phyloP scores from a whole-genome alignment of 2,329 filamentous ascomycete species.

The Paecilomyces fulvus region DNA sequence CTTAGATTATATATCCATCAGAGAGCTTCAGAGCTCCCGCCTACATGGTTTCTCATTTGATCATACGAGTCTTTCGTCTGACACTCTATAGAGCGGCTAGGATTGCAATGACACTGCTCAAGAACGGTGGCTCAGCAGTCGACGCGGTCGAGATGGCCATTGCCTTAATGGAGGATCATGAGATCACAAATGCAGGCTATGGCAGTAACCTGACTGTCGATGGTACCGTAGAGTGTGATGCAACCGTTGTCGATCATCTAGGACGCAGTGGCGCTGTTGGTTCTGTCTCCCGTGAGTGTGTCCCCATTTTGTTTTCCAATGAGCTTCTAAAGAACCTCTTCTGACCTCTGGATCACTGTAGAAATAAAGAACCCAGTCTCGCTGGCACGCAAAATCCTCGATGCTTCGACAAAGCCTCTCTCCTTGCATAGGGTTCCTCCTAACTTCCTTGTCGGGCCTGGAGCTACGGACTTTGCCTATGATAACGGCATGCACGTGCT shows the following conservation, averaged over 20 bases:
- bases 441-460: conserved; percentile 79
- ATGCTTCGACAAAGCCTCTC: conserved; percentile 66
- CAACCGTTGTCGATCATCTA: conserved; percentile 81
- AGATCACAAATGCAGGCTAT: conserved; percentile 94
- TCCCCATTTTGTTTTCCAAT: background rate
- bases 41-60: conserved; percentile 4
- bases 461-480: conserved; percentile 77
- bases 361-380: conserved; percentile 90
- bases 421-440: conserved; percentile 83
- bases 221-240: conserved; percentile 88
- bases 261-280: conserved; percentile 91
- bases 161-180: conserved; percentile 78
- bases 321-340: conserved; percentile 12
- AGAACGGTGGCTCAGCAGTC: conserved; percentile 67
- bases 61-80: background rate
- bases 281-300: conserved; percentile 73
- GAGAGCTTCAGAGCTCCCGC: background rate
- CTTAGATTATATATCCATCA: background rate
- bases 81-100: conserved; percentile 59
- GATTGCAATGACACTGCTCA: conserved; percentile 72
- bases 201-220: conserved; percentile 91
- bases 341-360: conserved; percentile 29
- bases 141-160: conserved; percentile 88
- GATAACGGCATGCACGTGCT: conserved; percentile 66
- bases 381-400: conserved; percentile 73